Evolutionary conservation across 768 basidiomycete species (phyloP).

Genomic region (Trametes villosa): DNA sequence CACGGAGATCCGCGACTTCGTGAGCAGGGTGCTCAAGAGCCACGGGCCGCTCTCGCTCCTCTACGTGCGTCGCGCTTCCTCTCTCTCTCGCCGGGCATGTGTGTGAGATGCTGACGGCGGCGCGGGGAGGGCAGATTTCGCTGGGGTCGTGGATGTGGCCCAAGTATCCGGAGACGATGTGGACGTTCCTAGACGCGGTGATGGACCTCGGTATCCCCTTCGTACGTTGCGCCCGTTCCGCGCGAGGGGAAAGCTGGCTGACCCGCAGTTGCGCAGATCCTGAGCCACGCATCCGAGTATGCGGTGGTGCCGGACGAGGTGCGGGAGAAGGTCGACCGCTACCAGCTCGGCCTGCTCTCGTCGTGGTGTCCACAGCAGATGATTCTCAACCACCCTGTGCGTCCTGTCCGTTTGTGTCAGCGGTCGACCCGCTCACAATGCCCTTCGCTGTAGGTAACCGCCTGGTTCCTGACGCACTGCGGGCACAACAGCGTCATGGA

Average conservation of each 20-base stretch:
- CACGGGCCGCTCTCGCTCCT: constrained; percentile 25
- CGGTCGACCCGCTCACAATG: too few relatives aligned
- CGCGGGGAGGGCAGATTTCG: constrained; percentile 15
- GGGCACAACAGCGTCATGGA: constrained; percentile 28
- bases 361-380: constrained; percentile 30
- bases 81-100: not conserved
- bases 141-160: constrained; percentile 28
- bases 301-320: constrained; percentile 17
- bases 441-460: too few relatives aligned
- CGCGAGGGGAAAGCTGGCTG: not conserved
- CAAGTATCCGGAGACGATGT: constrained; percentile 22
- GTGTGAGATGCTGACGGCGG: not conserved
- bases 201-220: constrained; percentile 25
- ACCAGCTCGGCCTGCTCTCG: constrained; percentile 24
- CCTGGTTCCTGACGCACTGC: constrained; percentile 24
- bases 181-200: constrained; percentile 26
- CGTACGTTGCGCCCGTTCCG: constrained; percentile 8
- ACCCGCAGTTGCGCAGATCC: constrained; percentile 12
- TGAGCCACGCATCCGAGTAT: constrained; percentile 22
- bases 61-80: constrained; percentile 19
- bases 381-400: constrained; percentile 28
- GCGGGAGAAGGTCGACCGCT: constrained; percentile 14
- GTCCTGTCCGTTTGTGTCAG: too few relatives aligned
- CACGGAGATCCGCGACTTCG: constrained; percentile 19
- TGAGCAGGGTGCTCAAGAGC: constrained; percentile 16